Conservation (phyloP, 1,284 basidiomycete genomes). For the Agaricales sp. region DNA sequence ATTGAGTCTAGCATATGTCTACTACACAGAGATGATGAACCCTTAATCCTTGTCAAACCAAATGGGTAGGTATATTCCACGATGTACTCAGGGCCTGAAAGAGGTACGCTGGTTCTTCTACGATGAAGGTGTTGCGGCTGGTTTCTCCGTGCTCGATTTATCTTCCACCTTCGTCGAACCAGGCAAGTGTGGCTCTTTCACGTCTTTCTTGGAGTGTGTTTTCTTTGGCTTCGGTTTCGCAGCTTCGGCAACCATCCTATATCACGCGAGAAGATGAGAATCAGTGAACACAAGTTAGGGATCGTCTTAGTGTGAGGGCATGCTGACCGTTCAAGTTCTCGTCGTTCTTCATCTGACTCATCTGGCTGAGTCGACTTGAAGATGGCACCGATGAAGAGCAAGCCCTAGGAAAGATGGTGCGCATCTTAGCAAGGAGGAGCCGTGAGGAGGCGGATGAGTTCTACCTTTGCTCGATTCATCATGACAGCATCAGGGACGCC, state of each 20-base stretch:
- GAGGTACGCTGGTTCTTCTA: too few species aligned
- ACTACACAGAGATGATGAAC: not conserved
- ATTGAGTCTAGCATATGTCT: not conserved
- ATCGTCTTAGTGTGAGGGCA: not conserved
- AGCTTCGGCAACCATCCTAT: constrained; percentile 62
- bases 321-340: constrained; percentile 79
- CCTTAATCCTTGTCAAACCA: not conserved
- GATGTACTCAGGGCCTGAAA: too few species aligned
- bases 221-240: constrained; percentile 57
- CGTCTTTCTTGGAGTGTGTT: constrained; percentile 20
- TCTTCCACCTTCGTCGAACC: not conserved
- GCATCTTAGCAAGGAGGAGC: not conserved
- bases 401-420: constrained; percentile 36
- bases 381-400: constrained; percentile 75
- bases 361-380: constrained; percentile 81
- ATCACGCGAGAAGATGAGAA: constrained; percentile 7
- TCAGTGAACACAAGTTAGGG: not conserved
- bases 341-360: constrained; percentile 83
- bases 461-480: constrained; percentile 74
- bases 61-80: too few species aligned
- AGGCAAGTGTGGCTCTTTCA: constrained; percentile 19
- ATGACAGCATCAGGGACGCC: constrained; percentile 61
- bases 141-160: not conserved
- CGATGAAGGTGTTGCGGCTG: not conserved
- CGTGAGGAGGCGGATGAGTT: constrained; percentile 3